Evolutionary conservation across 2,329 filamentous ascomycete genomes (phyloP), one percentile per base, ranked within the genome.

Genomic region (Colletotrichum shisoi): DNA sequence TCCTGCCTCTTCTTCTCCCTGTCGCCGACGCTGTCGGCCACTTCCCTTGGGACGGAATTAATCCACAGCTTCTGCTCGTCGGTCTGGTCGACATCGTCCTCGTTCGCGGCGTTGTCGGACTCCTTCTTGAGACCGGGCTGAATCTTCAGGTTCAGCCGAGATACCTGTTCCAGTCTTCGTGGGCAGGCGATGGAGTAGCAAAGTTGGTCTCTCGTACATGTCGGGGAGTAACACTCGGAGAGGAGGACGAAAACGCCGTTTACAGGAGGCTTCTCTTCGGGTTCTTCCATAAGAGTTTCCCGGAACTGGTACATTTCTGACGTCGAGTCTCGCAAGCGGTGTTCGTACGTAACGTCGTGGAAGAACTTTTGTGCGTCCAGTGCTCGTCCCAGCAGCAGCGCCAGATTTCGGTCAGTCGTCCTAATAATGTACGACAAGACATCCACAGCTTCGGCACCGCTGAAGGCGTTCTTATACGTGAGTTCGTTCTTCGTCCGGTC

Each of bases 41-140:
- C 84, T 77, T 98, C 95, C 77, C 97, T 95, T 0, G 94, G 92
- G 42, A 99, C 95, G 15, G 94, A 97, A 77, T 98, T 98, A 79
- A 99, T 99, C 95, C 95, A 99, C 44, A 99, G 85, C 79, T 98
- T 98, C 81, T 98, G 95, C 77, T 98, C 94, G 74, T 97, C 93
- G 39, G 91, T 92, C 73, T 95, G 90, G 66, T 94, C 91, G 48
- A 78, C 82, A 70, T 95, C 92, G 72, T 96, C 93, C 74, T 96
- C 94, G 74, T 95, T 75, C 83, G 85, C 76, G 44, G 81, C 81
- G 15, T 83, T 80, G 24, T 83, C 81, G 52, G 85, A 83, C 57
- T 87, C 83, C 71, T 85, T 86, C 77, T 91, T 92, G 72, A 99
- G 82, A 67, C 94, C 94, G 37, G 93, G 93, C 72, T 94, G 92